These are phyloP conservation scores for Erodium trifolium DNA, from an alignment of 441 rosid genomes.

Conservation along the genomic window DNA sequence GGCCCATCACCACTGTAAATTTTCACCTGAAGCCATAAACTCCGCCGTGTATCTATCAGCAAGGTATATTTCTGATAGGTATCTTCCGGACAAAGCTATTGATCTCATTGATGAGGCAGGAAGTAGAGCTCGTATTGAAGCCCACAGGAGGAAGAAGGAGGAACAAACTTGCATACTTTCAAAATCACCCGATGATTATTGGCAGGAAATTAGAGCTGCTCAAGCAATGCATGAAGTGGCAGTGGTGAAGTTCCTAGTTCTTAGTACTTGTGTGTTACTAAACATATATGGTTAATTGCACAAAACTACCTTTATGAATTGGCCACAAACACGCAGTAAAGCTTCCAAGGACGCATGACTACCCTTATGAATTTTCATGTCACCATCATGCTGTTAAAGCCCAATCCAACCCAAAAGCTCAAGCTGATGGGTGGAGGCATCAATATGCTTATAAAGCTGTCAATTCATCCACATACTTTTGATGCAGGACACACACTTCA, in stretches of 20 bases:
- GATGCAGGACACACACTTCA: too few species aligned
- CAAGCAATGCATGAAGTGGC: conserved; percentile 97
- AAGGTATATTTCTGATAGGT: conserved; percentile 59
- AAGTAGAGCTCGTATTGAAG: conserved; percentile 84
- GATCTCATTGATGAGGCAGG: conserved; percentile 83
- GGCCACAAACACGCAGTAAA: too few species aligned
- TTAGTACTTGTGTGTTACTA: neutral
- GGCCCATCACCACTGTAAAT: conserved; percentile 59
- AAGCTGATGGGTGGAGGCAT: too few species aligned
- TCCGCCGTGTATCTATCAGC: conserved; percentile 64
- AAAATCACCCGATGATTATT: conserved; percentile 73
- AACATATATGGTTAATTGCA: neutral
- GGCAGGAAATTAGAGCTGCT: conserved; percentile 93
- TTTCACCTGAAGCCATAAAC: conserved; percentile 53
- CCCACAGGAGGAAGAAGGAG: conserved; percentile 75
- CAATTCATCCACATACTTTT: too few species aligned
- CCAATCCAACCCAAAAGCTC: too few species aligned
- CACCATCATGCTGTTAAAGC: too few species aligned
- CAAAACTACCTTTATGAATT: too few species aligned
- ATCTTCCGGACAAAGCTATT: conserved; percentile 75
- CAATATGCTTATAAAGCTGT: too few species aligned
- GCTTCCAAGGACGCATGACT: too few species aligned
- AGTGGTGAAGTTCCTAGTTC: conserved; percentile 22
- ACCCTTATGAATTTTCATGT: too few species aligned
- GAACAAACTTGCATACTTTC: conserved; percentile 68